These are phyloP conservation scores for Nasturtium officinale DNA, from an alignment of 345 rosid species.

Conservation along the genomic window DNA sequence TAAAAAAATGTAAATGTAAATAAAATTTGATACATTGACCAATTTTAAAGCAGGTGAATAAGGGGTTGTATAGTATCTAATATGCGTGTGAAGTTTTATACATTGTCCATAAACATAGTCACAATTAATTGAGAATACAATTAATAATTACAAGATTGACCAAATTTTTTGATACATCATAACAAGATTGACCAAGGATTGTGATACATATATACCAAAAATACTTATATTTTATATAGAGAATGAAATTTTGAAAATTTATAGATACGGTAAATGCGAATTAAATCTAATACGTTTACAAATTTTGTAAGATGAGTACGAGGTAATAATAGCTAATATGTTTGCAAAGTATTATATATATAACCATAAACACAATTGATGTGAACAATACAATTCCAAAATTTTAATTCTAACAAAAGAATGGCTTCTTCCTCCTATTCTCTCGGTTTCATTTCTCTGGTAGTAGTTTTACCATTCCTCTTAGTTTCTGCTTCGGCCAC, in stretches of 20 bases:
- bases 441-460: not conserved
- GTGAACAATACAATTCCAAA: not conserved
- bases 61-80: too few species aligned
- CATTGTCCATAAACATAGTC: too few species aligned
- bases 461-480: not conserved
- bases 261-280: not conserved
- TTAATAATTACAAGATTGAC: too few species aligned
- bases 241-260: not conserved
- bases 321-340: not conserved
- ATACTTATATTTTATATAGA: not conserved
- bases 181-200: too few species aligned
- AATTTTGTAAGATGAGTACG: not conserved
- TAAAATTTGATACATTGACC: too few species aligned
- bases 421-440: conserved; percentile 10
- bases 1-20: too few species aligned
- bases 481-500: not conserved
- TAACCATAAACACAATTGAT: too few species aligned
- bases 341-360: conserved; percentile 6
- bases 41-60: too few species aligned
- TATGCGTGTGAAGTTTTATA: too few species aligned
- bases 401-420: not conserved
- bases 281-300: not conserved
- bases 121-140: too few species aligned
- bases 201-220: too few species aligned
- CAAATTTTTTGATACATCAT: too few species aligned